Evolutionary conservation across 805 yeast species (phyloP).

Genomic region (Nakazawaea wickerhamii): DNA sequence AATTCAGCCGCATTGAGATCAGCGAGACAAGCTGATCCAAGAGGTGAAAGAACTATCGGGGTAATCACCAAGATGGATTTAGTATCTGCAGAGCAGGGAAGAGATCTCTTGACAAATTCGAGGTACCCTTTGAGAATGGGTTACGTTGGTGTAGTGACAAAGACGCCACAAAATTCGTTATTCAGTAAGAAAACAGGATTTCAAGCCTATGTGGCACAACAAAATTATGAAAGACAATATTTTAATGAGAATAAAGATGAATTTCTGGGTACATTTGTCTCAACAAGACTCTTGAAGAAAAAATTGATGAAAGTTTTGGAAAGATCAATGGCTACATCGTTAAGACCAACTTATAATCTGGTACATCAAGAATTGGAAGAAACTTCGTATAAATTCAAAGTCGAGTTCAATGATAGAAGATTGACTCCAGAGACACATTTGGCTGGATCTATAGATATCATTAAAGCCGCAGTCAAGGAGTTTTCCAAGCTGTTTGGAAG

Average conservation of each 20-base stretch:
- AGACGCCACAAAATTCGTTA: constrained; percentile 51
- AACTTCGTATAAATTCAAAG: constrained; percentile 86
- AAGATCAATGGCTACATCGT: constrained; percentile 81
- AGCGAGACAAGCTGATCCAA: constrained; percentile 82
- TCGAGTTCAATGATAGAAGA: constrained; percentile 91
- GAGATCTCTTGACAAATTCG: constrained; percentile 60
- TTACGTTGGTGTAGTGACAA: constrained; percentile 96
- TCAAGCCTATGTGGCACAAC: constrained; percentile 63
- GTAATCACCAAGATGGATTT: constrained; percentile 92
- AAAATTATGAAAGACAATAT: constrained; percentile 56
- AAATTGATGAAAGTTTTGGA: constrained; percentile 86
- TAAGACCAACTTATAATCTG: constrained; percentile 80
- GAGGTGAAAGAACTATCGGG: constrained; percentile 94
- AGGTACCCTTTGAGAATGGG: constrained; percentile 94
- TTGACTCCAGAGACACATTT: constrained; percentile 91
- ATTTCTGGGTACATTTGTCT: constrained; percentile 61
- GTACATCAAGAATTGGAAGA: constrained; percentile 93
- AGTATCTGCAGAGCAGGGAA: constrained; percentile 73
- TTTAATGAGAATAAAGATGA: constrained; percentile 59
- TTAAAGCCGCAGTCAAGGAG: constrained; percentile 84
- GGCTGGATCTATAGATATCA: constrained; percentile 83
- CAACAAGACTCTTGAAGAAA: constrained; percentile 69
- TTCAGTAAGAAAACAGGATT: constrained; percentile 52
- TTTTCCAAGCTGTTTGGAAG: constrained; percentile 79
- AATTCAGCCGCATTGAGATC: constrained; percentile 93